These are phyloP conservation scores for Diutina rugosa DNA, from an alignment of 1,139 yeast genomes.

Conservation along the genomic window DNA sequence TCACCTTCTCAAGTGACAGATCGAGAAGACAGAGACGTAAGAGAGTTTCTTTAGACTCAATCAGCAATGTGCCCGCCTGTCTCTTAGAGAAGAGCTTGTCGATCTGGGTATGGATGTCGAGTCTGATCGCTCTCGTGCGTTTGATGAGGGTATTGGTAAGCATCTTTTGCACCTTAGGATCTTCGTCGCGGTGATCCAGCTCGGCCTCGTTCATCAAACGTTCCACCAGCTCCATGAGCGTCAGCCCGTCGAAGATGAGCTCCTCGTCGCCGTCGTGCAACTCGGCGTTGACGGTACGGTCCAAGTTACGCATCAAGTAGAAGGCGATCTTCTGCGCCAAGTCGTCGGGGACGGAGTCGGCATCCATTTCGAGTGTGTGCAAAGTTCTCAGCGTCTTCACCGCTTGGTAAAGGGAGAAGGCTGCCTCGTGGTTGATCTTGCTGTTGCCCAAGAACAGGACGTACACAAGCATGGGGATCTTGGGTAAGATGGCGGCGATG, in stretches of 20 bases:
- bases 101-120: constrained; percentile 27
- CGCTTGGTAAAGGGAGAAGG: constrained; percentile 60
- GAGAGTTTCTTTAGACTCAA: constrained; percentile 32
- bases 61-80: constrained; percentile 22
- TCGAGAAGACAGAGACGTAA: constrained; percentile 31
- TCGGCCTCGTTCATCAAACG: constrained; percentile 28
- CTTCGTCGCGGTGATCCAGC: constrained; percentile 16
- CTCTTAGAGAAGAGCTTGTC: constrained; percentile 26
- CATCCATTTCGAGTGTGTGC: constrained; percentile 62
- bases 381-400: constrained; percentile 52
- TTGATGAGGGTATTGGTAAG: constrained; percentile 15
- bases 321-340: constrained; percentile 70
- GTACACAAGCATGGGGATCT: constrained; percentile 59
- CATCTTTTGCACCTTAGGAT: constrained; percentile 21
- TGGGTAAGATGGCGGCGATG: constrained; percentile 57
- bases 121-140: constrained; percentile 27
- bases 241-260: constrained; percentile 34
- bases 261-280: constrained; percentile 21
- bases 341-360: constrained; percentile 53
- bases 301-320: constrained; percentile 77
- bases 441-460: constrained; percentile 62
- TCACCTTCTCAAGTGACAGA: constrained; percentile 29
- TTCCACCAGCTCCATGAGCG: constrained; percentile 52
- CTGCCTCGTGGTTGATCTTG: constrained; percentile 41
- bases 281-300: constrained; percentile 36